A percentile compares a stretch with the other conserved stretches of the same genome.
Conservation (phyloP, 768 basidiomycete species). For the Boletus reticuloceps region DNA sequence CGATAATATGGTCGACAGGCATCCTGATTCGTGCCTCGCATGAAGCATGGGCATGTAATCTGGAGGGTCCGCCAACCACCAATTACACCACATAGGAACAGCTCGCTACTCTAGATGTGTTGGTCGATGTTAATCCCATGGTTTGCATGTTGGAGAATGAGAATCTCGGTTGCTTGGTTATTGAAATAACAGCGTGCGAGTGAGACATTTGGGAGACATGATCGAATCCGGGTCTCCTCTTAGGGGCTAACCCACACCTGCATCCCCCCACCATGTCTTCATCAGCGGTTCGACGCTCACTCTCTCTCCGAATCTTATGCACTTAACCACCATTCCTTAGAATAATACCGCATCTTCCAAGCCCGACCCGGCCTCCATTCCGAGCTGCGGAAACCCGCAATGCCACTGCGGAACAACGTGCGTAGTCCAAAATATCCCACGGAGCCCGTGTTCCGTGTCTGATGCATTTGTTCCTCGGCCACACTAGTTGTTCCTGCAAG, state of each 20-base stretch:
- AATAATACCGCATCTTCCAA: slow-evolving; percentile 5
- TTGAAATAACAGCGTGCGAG: too few species aligned
- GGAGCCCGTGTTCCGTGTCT: background rate
- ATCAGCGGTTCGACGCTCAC: background rate
- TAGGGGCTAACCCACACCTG: too few species aligned
- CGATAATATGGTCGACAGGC: slow-evolving; percentile 19
- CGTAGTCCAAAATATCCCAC: background rate
- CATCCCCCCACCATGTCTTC: slow-evolving; percentile 6
- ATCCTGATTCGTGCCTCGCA: slow-evolving; percentile 47
- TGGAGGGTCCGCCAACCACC: background rate
- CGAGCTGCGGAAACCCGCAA: slow-evolving; percentile 17
- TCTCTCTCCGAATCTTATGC: background rate
- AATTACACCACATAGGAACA: slow-evolving; percentile 35
- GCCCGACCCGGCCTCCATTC: background rate
- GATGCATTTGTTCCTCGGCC: background rate
- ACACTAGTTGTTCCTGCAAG: slow-evolving; percentile 11
- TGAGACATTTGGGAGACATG: too few species aligned
- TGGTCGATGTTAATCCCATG: slow-evolving; percentile 3
- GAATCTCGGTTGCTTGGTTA: too few species aligned
- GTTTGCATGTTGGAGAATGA: too few species aligned
- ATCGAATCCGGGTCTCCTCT: too few species aligned
- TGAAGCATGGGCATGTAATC: slow-evolving; percentile 43
- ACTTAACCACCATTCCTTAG: background rate
- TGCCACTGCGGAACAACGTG: slow-evolving; percentile 18
- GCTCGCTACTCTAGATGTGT: slow-evolving; percentile 11